Evolutionary conservation across 2,329 filamentous ascomycete species (phyloP).

Genomic region (Diaporthe caulivora): DNA sequence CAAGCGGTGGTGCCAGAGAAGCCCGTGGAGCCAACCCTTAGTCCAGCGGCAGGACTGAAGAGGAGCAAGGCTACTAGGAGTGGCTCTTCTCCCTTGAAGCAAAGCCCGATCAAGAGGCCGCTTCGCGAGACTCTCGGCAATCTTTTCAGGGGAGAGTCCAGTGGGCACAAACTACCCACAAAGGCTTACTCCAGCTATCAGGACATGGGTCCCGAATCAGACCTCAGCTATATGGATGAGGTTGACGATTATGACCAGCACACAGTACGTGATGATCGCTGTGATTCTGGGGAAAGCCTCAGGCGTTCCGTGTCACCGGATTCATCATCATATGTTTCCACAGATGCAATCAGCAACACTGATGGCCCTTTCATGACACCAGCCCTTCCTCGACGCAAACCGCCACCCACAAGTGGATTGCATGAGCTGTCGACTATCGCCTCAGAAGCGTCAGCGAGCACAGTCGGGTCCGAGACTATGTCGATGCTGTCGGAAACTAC

Average conservation of each 20-base stretch:
- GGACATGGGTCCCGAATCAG: conserved; percentile 48
- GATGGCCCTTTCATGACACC: conserved; percentile 45
- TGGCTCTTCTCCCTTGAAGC: conserved; percentile 62
- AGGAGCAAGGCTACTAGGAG: conserved; percentile 68
- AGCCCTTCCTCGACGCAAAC: conserved; percentile 43
- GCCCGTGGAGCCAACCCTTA: background rate
- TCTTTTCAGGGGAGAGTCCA: conserved; percentile 73
- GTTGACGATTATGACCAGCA: conserved; percentile 44
- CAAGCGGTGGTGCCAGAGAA: conserved; percentile 26
- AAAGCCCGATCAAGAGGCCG: conserved; percentile 58
- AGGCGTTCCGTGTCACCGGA: conserved; percentile 50
- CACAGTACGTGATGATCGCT: conserved; percentile 41
- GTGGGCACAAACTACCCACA: conserved; percentile 57
- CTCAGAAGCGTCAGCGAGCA: conserved; percentile 63
- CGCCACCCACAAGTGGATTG: conserved; percentile 65
- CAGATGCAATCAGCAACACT: conserved; percentile 42
- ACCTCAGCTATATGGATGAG: conserved; percentile 42
- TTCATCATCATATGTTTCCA: conserved; percentile 41
- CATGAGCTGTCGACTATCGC: conserved; percentile 70
- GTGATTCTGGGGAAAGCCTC: conserved; percentile 49
- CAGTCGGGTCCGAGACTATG: conserved; percentile 61
- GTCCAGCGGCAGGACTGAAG: conserved; percentile 56
- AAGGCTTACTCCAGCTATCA: conserved; percentile 63
- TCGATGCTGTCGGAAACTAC: conserved; percentile 65
- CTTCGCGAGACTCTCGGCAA: conserved; percentile 71